A percentile compares a stretch with the other conserved stretches of the same genome.
phyloP scores from a whole-genome alignment of 192 early-diverging fungal genomes.

The Umbelopsis sp. region DNA sequence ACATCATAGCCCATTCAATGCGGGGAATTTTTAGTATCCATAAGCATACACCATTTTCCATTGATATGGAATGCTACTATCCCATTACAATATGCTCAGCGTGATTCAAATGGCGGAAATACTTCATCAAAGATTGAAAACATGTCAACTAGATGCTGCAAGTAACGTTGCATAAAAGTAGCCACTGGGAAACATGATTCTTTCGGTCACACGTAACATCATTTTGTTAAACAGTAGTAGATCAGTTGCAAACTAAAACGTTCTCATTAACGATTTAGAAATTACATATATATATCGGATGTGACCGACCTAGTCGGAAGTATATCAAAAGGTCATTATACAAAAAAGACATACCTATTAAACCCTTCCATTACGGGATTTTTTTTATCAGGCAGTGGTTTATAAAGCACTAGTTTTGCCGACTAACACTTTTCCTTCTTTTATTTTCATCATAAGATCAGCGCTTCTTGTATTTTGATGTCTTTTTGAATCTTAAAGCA shows the following conservation, averaged over 20 bases:
- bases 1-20: not conserved
- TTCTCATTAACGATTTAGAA: constrained; percentile 17
- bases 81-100: too few species aligned
- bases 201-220: not conserved
- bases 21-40: not conserved
- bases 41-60: too few species aligned
- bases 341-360: not conserved
- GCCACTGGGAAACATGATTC: too few species aligned
- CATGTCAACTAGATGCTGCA: too few species aligned
- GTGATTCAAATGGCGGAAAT: too few species aligned
- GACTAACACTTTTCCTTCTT: not conserved
- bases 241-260: constrained; percentile 20
- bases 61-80: too few species aligned
- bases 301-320: constrained; percentile 2
- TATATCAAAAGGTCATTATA: constrained; percentile 1
- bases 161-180: too few species aligned
- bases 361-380: not conserved
- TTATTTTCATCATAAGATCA: not conserved
- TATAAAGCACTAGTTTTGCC: not conserved
- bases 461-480: not conserved
- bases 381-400: not conserved
- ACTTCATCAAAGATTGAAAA: too few species aligned
- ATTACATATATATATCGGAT: not conserved
- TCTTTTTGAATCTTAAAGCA: too few species aligned
- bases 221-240: constrained; percentile 20